Percentiles rank a stretch among this genome's conserved stretches.
phyloP scores from a whole-genome alignment of 2,329 filamentous ascomycete species.

The Alternaria solani region DNA sequence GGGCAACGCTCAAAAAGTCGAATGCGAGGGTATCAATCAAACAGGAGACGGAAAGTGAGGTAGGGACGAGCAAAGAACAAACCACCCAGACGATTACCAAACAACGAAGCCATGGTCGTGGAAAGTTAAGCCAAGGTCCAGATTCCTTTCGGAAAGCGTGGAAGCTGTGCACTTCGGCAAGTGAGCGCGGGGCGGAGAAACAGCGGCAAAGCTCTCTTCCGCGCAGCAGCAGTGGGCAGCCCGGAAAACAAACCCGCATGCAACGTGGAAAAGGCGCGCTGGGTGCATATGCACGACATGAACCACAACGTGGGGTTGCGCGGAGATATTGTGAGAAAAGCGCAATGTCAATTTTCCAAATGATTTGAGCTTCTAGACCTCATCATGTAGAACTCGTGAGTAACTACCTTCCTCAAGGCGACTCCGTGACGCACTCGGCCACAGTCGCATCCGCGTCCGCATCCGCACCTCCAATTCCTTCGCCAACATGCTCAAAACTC shows the following conservation, averaged over 20 bases:
- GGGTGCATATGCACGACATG: constrained; percentile 9
- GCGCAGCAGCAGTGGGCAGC: constrained; percentile 11
- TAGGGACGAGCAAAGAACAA: constrained; percentile 10
- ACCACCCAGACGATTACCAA: constrained; percentile 17
- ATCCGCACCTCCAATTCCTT: constrained; percentile 3
- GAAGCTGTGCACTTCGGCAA: constrained; percentile 45
- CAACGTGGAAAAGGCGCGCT: constrained; percentile 13
- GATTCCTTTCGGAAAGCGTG: constrained; percentile 28
- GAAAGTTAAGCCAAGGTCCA: constrained; percentile 31
- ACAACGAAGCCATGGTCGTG: constrained; percentile 32
- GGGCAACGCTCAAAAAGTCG: constrained; percentile 21
- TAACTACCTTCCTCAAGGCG: neutral
- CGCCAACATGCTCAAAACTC: constrained; percentile 25
- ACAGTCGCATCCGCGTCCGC: constrained; percentile 8
- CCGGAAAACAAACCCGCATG: constrained; percentile 19
- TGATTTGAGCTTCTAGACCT: neutral
- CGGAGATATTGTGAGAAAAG: neutral
- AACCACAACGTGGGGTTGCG: neutral
- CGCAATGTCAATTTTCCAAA: neutral
- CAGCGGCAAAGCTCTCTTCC: constrained; percentile 39
- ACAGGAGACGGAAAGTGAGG: neutral
- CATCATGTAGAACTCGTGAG: neutral
- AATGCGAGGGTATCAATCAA: constrained; percentile 10
- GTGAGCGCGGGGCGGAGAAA: constrained; percentile 38
- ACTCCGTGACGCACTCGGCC: neutral